phyloP scores from a whole-genome alignment of 441 rosid genomes.

The Flueggea neowawraea region DNA sequence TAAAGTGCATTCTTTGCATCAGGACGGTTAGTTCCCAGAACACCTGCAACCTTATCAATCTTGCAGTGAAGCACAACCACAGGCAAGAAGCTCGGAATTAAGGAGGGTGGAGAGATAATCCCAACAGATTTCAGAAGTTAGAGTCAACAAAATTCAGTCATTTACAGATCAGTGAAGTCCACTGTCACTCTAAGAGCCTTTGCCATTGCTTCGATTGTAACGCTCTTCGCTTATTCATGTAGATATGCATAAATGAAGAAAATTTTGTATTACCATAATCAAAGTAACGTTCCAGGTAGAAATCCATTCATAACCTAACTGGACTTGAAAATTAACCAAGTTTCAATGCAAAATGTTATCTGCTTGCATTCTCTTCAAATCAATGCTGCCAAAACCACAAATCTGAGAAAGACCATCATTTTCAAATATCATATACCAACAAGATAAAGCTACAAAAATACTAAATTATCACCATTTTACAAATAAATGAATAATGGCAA shows the following conservation, averaged over 20 bases:
- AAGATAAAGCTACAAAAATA: too few relatives aligned
- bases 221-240: neutral
- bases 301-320: too few relatives aligned
- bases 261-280: too few relatives aligned
- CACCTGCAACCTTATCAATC: conserved; percentile 99
- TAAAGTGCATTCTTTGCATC: conserved; percentile 98
- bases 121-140: neutral
- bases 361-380: conserved; percentile 95
- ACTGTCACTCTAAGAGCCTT: conserved; percentile 93
- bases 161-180: conserved; percentile 96
- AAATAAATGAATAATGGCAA: too few relatives aligned
- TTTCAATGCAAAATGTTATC: conserved; percentile 33
- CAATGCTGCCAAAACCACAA: conserved; percentile 92
- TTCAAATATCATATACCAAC: too few relatives aligned
- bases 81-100: too few relatives aligned
- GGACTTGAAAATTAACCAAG: too few relatives aligned
- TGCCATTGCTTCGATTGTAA: conserved; percentile 49
- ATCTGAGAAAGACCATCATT: conserved; percentile 47
- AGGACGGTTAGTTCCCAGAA: conserved; percentile 93
- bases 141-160: conserved; percentile 11
- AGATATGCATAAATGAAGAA: neutral
- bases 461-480: too few relatives aligned
- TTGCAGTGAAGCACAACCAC: conserved; percentile 70
- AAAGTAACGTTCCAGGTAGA: too few relatives aligned
- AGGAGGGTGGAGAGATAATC: neutral